Evolutionary conservation across 352 stramenopile species (phyloP).

Genomic region (Phytophthora meadii): DNA sequence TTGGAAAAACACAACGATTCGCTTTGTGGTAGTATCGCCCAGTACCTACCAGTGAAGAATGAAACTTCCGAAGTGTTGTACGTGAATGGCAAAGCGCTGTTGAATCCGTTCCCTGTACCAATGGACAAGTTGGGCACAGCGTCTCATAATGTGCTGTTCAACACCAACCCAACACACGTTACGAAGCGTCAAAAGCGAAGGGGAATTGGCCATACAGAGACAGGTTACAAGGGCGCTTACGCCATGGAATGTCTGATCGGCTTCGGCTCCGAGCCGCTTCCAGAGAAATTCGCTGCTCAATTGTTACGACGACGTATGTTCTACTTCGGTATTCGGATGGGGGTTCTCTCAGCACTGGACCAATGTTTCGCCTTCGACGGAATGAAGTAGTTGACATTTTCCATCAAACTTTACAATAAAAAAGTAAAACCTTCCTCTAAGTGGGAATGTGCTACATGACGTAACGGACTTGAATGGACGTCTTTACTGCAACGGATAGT

Average conservation of each 20-base stretch:
- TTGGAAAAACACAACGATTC: conserved; percentile 41
- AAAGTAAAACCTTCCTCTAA: no score
- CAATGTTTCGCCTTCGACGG: conserved; percentile 39
- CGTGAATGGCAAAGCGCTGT: conserved; percentile 58
- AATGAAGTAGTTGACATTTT: conserved; percentile 23
- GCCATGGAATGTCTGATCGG: conserved; percentile 52
- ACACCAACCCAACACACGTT: conserved; percentile 58
- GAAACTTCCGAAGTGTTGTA: conserved; percentile 47
- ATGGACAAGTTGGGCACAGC: conserved; percentile 28
- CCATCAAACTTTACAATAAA: no score
- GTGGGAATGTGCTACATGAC: no score
- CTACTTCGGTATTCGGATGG: conserved; percentile 46
- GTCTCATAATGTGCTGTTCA: conserved; percentile 48
- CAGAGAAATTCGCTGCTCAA: conserved; percentile 34
- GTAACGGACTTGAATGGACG: no score
- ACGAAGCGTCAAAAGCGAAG: conserved; percentile 41
- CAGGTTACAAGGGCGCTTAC: conserved; percentile 30
- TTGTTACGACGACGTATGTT: conserved; percentile 50
- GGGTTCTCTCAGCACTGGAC: conserved; percentile 35
- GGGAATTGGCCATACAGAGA: conserved; percentile 29
- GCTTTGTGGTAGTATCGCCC: conserved; percentile 48
- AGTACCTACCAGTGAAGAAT: conserved; percentile 45
- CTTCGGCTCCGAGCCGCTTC: conserved; percentile 52
- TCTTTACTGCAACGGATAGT: no score
- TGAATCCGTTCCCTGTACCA: conserved; percentile 46